Evolutionary conservation across 345 rosid species (phyloP), one percentile per base, ranked within the genome.

Genomic region (Eucalyptus sp.): DNA sequence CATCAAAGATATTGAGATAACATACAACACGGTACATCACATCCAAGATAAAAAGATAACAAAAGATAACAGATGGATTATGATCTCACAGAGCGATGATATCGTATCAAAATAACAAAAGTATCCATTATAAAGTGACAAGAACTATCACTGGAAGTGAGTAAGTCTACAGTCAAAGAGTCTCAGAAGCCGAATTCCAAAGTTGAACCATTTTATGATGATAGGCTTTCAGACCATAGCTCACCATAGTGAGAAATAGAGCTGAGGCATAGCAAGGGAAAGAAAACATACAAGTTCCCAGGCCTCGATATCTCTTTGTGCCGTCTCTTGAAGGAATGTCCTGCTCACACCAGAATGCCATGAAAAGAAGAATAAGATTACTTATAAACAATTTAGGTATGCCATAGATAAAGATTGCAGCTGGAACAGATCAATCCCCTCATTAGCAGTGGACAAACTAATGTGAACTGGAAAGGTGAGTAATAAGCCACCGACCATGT

Each of bases 271-370:
- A 17, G 89, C 71, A 90, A 29, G 87, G 76, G 66, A 89, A 52
- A 89, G 31, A 79, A 87, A 33, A 14, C 95, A 60, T 93, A 96
- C 97, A 56, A 97, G 97, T 91, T 97, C 98, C 99, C 98, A 96
- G 50, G 95, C 96, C 91, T 94, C 94, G 71, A 95, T 85, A 76
- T 91, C 89, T 91, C 93, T 94, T 66, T 87, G 89, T 86, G 96
- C 87, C 84, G 92, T 88, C 89, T 91, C 92, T 29, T 81, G 89
- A 86, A 95, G 87, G 87, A 95, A 92, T 89, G 90, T 93, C 90
- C 99, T 97, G 97, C 88, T 46, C 80, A 88, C 54, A 80, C 86
- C 88, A 84, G 50, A 86, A 86, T 4, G 8, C 60, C 66, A 13
- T 12, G 17, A 84, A 37, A 68, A 64, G 71, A 86, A 27, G 58